A percentile compares a stretch with the other conserved stretches of the same genome.
These are phyloP conservation scores for Kokia cookei DNA, from an alignment of 441 rosid species.

Conservation along the genomic window DNA sequence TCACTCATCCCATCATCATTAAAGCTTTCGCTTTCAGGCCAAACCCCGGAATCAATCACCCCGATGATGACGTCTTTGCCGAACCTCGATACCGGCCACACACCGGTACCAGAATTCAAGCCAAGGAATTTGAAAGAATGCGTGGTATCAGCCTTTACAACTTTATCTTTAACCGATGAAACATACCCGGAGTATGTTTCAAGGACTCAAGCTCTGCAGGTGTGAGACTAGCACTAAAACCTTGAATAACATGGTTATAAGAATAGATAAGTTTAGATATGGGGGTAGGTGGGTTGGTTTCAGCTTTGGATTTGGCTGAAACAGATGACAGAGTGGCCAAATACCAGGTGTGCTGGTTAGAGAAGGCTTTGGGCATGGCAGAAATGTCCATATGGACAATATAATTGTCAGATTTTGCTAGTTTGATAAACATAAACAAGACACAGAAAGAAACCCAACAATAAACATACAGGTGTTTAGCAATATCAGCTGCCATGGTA, in stretches of 20 bases:
- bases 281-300: not conserved
- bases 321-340: slow-evolving; percentile 35
- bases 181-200: slow-evolving; percentile 33
- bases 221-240: slow-evolving; percentile 53
- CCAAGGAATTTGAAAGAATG: not conserved
- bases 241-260: slow-evolving; percentile 39
- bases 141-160: slow-evolving; percentile 32
- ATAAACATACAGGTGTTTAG: not conserved
- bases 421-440: slow-evolving; percentile 3
- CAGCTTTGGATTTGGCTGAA: not conserved
- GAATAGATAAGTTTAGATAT: slow-evolving; percentile 33
- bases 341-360: slow-evolving; percentile 37
- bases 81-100: not conserved
- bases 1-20: not conserved
- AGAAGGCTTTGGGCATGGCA: slow-evolving; percentile 47
- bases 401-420: slow-evolving; percentile 30
- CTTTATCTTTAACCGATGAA: slow-evolving; percentile 31
- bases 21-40: not conserved
- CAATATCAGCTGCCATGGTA: slow-evolving; percentile 10
- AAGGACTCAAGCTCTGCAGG: slow-evolving; percentile 34
- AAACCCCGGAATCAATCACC: not conserved
- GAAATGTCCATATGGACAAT: slow-evolving; percentile 48
- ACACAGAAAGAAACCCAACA: slow-evolving; percentile 5
- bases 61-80: not conserved
- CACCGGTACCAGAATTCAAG: not conserved